A percentile compares a stretch with the other conserved stretches of the same genome.
Conservation (phyloP, 1,139 yeast species). For the Sugiyamaella neomexicana region DNA sequence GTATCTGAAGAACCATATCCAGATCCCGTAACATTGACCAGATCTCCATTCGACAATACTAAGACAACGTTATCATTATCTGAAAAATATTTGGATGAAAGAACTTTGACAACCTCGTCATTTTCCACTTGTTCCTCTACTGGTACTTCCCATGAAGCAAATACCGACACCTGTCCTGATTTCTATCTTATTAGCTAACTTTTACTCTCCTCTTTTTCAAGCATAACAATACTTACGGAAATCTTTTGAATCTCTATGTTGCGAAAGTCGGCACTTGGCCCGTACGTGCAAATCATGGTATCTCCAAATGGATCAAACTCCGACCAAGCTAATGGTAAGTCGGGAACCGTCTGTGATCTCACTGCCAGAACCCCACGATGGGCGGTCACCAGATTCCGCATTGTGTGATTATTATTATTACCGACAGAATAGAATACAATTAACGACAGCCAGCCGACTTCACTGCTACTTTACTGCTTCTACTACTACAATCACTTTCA, state of each 20-base stretch:
- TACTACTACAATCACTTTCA: background rate
- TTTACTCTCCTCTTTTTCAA: background rate
- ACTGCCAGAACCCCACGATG: slow-evolving; percentile 33
- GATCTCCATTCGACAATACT: slow-evolving; percentile 48
- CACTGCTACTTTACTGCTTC: background rate
- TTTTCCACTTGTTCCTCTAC: background rate
- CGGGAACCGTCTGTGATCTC: slow-evolving; percentile 48
- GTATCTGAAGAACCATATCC: background rate
- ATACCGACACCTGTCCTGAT: slow-evolving; percentile 28
- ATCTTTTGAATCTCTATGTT: slow-evolving; percentile 56
- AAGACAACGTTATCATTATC: slow-evolving; percentile 35
- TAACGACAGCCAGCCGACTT: background rate
- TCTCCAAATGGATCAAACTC: slow-evolving; percentile 77
- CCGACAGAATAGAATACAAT: background rate
- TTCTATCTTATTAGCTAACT: slow-evolving; percentile 22
- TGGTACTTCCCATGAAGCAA: slow-evolving; percentile 33
- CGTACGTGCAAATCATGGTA: slow-evolving; percentile 65
- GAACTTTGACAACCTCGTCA: slow-evolving; percentile 32
- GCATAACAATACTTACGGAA: slow-evolving; percentile 4
- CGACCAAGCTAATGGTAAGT: slow-evolving; percentile 56
- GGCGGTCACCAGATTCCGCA: slow-evolving; percentile 38
- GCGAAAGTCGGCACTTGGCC: slow-evolving; percentile 56
- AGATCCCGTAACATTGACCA: slow-evolving; percentile 60
- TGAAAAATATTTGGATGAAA: slow-evolving; percentile 34
- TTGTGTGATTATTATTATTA: slow-evolving; percentile 14